phyloP scores from a whole-genome alignment of 2,329 filamentous ascomycete species.

The Pseudohalonectria lignicola region DNA sequence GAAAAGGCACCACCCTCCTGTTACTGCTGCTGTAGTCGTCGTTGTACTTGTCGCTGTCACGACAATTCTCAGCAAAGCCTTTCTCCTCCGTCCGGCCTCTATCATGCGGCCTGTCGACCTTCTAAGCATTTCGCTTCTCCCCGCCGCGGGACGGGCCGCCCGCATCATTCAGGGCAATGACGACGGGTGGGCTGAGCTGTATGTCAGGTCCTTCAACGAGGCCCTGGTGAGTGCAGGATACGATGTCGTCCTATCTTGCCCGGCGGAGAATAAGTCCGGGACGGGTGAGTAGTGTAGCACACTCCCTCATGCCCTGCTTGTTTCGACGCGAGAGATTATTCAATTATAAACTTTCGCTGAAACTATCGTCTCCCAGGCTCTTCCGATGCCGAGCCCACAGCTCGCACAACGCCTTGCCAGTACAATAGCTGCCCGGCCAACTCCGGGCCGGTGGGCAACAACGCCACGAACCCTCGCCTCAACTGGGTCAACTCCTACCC shows the following conservation, averaged over 20 bases:
- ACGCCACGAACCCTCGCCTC: constrained; percentile 43
- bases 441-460: constrained; percentile 44
- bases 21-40: no score
- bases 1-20: no score
- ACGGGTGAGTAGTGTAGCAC: constrained; percentile 28
- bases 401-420: constrained; percentile 41
- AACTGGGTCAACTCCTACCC: constrained; percentile 67
- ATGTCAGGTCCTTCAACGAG: constrained; percentile 49
- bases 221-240: constrained; percentile 44
- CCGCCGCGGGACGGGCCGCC: no score
- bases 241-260: constrained; percentile 51
- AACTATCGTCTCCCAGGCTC: constrained; percentile 35
- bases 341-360: no score
- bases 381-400: constrained; percentile 31
- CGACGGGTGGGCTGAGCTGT: constrained; percentile 63
- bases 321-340: no score
- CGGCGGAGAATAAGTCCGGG: constrained; percentile 56
- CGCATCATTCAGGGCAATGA: constrained; percentile 59
- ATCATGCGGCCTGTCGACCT: no score
- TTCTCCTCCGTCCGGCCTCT: no score
- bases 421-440: constrained; percentile 49
- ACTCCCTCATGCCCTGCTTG: background rate
- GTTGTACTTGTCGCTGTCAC: no score
- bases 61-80: no score
- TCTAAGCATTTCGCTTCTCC: no score